Conservation (phyloP, 345 rosid genomes). For the Noccaea bulbosa region DNA sequence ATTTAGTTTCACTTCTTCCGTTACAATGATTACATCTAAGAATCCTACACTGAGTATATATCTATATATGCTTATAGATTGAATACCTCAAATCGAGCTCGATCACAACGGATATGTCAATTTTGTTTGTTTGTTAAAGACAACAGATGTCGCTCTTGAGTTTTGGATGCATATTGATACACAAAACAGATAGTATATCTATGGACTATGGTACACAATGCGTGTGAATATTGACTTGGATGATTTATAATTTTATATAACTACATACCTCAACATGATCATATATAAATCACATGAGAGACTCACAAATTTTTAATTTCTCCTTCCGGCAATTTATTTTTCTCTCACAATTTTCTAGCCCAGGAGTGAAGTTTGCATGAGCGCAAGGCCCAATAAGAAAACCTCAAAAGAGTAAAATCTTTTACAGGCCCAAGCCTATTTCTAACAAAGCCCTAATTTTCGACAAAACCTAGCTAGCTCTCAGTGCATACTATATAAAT, state of each 20-base stretch:
- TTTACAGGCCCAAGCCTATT: conserved; percentile 7
- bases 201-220: not conserved
- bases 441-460: not conserved
- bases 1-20: not conserved
- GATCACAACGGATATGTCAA: not conserved
- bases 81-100: not conserved
- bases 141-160: not conserved
- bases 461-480: conserved; percentile 37
- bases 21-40: not conserved
- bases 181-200: not conserved
- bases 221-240: not conserved
- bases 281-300: not conserved
- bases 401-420: not conserved
- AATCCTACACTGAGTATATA: not conserved
- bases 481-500: conserved; percentile 12
- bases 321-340: not conserved
- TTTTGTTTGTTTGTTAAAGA: no score
- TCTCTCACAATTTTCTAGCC: not conserved
- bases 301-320: not conserved
- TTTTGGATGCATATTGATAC: not conserved
- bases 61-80: not conserved
- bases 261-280: not conserved
- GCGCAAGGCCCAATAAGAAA: not conserved
- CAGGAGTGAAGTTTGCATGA: not conserved
- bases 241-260: not conserved